phyloP scores from a whole-genome alignment of 2,329 filamentous ascomycete species.

The Blastomyces emzantsi region DNA sequence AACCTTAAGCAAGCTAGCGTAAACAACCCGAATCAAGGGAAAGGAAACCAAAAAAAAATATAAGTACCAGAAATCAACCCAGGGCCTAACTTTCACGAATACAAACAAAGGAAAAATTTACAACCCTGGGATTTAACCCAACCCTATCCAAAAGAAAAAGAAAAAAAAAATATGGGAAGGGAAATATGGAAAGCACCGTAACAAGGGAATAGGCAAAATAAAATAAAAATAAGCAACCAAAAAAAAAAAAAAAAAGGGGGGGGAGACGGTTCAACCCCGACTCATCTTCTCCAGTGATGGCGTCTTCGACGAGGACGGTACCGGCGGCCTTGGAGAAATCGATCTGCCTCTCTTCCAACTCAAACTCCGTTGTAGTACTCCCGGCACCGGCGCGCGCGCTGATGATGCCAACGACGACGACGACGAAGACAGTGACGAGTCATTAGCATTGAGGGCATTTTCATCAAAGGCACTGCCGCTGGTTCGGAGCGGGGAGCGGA shows the following conservation, averaged over 20 bases:
- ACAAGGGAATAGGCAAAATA: too few species aligned
- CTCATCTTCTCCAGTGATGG: conserved; percentile 5
- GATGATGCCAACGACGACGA: background rate
- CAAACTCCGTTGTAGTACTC: background rate
- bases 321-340: background rate
- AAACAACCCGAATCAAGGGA: background rate
- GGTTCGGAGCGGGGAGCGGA: background rate
- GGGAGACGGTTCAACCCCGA: background rate
- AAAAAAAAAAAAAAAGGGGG: background rate
- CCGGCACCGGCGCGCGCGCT: background rate
- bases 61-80: background rate
- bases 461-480: background rate
- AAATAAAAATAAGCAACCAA: background rate
- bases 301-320: background rate
- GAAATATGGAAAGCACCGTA: too few species aligned
- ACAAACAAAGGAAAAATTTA: background rate
- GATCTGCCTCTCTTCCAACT: conserved; percentile 4
- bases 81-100: background rate
- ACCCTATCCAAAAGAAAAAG: background rate
- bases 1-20: background rate
- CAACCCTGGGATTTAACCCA: background rate
- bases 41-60: background rate
- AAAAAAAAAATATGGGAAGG: background rate
- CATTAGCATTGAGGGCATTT: background rate
- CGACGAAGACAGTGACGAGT: background rate